phyloP scores from a whole-genome alignment of 2,329 filamentous ascomycete species.

The Pezicula neosporulosa region DNA sequence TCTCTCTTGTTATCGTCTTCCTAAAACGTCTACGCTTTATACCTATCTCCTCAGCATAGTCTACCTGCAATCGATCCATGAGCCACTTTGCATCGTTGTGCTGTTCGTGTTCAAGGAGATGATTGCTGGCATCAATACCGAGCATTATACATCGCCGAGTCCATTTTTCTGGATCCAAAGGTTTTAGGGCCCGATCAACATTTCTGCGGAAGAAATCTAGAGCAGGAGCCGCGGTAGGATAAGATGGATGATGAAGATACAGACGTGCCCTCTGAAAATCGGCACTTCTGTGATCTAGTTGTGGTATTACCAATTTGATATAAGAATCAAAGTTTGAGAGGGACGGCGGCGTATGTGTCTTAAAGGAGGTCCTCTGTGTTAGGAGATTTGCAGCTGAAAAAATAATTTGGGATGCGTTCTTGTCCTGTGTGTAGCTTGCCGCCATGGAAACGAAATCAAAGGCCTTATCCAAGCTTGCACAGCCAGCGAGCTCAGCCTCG shows the following conservation, averaged over 20 bases:
- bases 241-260: neutral
- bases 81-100: slow-evolving; percentile 3
- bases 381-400: slow-evolving; percentile 9
- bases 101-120: neutral
- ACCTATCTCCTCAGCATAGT: slow-evolving; percentile 1
- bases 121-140: slow-evolving; percentile 5
- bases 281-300: no score
- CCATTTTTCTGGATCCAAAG: neutral
- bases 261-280: neutral
- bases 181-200: neutral
- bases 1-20: neutral
- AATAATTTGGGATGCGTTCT: slow-evolving; percentile 4
- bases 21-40: no score
- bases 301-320: neutral
- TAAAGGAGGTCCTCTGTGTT: slow-evolving; percentile 3
- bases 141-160: neutral
- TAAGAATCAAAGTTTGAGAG: neutral
- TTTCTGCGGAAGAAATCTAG: neutral
- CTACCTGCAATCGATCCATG: slow-evolving; percentile 1
- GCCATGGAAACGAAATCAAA: slow-evolving; percentile 15
- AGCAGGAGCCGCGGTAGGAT: neutral
- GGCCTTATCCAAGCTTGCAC: slow-evolving; percentile 12
- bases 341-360: neutral
- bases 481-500: slow-evolving; percentile 8
- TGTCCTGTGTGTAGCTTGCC: slow-evolving; percentile 7